These are phyloP conservation scores for Penicillium sp. DNA, from an alignment of 2,329 filamentous ascomycete species.

Conservation along the genomic window DNA sequence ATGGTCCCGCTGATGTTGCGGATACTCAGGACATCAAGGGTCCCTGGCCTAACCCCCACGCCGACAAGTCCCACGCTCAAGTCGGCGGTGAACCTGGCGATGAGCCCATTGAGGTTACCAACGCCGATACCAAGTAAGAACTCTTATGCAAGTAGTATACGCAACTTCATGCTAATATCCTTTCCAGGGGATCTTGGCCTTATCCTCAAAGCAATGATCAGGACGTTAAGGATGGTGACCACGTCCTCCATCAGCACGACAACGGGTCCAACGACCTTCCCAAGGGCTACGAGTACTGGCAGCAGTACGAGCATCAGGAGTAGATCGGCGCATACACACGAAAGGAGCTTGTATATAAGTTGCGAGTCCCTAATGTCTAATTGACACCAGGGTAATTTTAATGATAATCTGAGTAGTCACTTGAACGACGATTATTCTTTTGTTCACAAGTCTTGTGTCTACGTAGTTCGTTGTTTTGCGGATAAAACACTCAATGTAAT, in stretches of 20 bases:
- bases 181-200: slow-evolving; percentile 12
- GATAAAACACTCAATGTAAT: too few species aligned
- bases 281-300: slow-evolving; percentile 15
- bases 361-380: slow-evolving; percentile 2
- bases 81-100: slow-evolving; percentile 8
- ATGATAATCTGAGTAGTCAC: not conserved
- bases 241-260: slow-evolving; percentile 10
- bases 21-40: slow-evolving; percentile 3
- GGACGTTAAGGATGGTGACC: slow-evolving; percentile 6
- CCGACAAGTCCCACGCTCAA: slow-evolving; percentile 12
- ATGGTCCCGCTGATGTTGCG: slow-evolving; percentile 6
- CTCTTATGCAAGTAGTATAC: not conserved
- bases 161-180: not conserved
- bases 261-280: slow-evolving; percentile 11
- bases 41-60: slow-evolving; percentile 13
- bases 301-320: slow-evolving; percentile 9
- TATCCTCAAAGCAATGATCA: slow-evolving; percentile 9
- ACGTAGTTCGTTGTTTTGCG: too few species aligned
- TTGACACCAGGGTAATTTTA: not conserved
- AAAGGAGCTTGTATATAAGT: slow-evolving; percentile 17
- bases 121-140: slow-evolving; percentile 8
- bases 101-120: slow-evolving; percentile 9
- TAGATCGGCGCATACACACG: not conserved
- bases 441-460: not conserved
- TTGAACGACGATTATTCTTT: not conserved